Evolutionary conservation across 192 early-diverging fungal species (phyloP), one percentile per base, ranked within the genome.

Genomic region (Helicostylum pulchrum): DNA sequence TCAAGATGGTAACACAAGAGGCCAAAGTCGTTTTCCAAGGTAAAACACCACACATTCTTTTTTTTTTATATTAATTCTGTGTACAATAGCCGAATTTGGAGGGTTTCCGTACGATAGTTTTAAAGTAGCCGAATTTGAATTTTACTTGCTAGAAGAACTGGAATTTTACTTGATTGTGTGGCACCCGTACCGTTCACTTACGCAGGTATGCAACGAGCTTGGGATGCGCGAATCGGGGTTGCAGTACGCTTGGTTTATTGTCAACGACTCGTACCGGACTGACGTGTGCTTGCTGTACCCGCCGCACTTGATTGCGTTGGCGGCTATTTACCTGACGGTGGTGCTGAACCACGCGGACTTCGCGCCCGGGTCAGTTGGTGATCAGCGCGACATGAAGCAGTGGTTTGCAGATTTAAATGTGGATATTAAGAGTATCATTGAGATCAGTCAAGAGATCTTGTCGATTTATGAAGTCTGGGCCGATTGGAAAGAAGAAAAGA

Each of bases 121-220:
- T 15, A 87, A 90, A 62, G 83, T 97, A 48, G 93, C 95, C 26
- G 95, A 95, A 52, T 94, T 91, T 76, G 95, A 97, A 66, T 95
- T 92, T 72, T 92, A 95, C 61, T 64, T 97, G 31, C 44, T 97
- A 34, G 95, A 97, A 67, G 94, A 94, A 19, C 82, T 97, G 61
- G 87, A 94, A 69, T 97, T 94, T 62, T 92, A 91, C 65, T 70
- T 93, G 55, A 88, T 96, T 60, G 85, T 94, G 0, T 93, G 85
- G 69, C 93, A 97, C 65, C 93, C 95, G 7, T 97, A 95, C 67
- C 84, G 88, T 21, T 81, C 88, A 4, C 78, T 97, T 2, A 85
- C 80, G 0, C 78, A 76, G 17, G 71, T 85, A 46, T 76, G 77
- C 5, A 75, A 80, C 44, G 81, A 83, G 19, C 64, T 85, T 17